A percentile compares a stretch with the other conserved stretches of the same genome.
These are phyloP conservation scores for Didymella exigua DNA, from an alignment of 2,329 filamentous ascomycete species.

Conservation along the genomic window DNA sequence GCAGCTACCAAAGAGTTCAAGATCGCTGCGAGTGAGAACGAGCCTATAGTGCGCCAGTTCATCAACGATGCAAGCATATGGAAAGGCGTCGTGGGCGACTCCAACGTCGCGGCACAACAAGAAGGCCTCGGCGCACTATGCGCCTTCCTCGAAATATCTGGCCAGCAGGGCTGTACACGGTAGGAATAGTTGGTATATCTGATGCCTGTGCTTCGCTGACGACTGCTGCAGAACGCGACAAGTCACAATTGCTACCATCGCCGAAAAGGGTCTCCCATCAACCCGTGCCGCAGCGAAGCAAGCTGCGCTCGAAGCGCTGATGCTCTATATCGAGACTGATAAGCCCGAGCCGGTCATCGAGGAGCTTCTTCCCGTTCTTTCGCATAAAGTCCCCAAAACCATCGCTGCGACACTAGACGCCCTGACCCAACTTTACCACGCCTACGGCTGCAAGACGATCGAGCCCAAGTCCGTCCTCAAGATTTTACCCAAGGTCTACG, in stretches of 20 bases:
- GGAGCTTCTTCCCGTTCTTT: constrained; percentile 80
- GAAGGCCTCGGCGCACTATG: constrained; percentile 88
- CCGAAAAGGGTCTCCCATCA: constrained; percentile 89
- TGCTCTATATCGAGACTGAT: constrained; percentile 90
- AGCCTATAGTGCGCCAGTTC: constrained; percentile 86
- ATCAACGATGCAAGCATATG: constrained; percentile 81
- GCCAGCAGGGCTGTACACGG: constrained; percentile 76
- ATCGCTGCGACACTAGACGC: constrained; percentile 76
- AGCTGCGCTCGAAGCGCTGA: constrained; percentile 80
- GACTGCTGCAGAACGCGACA: constrained; percentile 67
- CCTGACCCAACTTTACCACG: constrained; percentile 84
- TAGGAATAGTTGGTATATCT: constrained; percentile 40
- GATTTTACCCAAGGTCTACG: constrained; percentile 84
- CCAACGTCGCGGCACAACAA: constrained; percentile 95
- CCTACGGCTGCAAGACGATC: constrained; percentile 90
- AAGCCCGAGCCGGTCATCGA: constrained; percentile 84
- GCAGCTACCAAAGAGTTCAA: constrained; percentile 88
- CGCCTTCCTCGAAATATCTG: constrained; percentile 90
- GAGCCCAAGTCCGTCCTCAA: constrained; percentile 94
- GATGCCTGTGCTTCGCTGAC: constrained; percentile 17
- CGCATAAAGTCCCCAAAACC: constrained; percentile 90
- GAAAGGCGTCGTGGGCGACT: constrained; percentile 92
- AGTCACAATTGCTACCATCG: constrained; percentile 76
- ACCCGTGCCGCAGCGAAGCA: constrained; percentile 88
- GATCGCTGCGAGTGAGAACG: constrained; percentile 79